A percentile compares a stretch with the other conserved stretches of the same genome.
phyloP scores from a whole-genome alignment of 768 basidiomycete species.

The Boletus reticulatus region DNA sequence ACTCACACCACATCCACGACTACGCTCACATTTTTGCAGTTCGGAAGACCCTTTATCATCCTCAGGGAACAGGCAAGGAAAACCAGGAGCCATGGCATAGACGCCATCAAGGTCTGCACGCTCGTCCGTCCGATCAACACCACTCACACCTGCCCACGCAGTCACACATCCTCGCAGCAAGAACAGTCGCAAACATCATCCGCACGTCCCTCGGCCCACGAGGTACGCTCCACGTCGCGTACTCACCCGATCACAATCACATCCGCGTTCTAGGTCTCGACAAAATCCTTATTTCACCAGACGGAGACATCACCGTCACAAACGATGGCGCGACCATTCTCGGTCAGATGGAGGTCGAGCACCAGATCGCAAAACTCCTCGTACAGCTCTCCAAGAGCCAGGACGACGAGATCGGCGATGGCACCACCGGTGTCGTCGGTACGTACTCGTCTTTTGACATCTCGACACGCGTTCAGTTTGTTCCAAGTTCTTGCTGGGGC shows the following conservation, averaged over 20 bases:
- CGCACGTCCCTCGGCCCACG: slow-evolving; percentile 93
- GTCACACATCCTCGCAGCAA: slow-evolving; percentile 95
- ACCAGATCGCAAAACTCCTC: slow-evolving; percentile 97
- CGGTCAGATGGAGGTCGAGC: slow-evolving; percentile 98
- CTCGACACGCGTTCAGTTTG: neutral
- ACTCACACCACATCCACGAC: neutral
- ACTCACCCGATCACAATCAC: slow-evolving; percentile 10
- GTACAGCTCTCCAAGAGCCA: slow-evolving; percentile 97
- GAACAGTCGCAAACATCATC: slow-evolving; percentile 91
- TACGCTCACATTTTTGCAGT: slow-evolving; percentile 41
- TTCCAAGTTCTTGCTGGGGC: slow-evolving; percentile 92
- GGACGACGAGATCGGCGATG: slow-evolving; percentile 99
- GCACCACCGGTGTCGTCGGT: slow-evolving; percentile 99
- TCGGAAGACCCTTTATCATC: slow-evolving; percentile 97
- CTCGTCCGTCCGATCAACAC: neutral
- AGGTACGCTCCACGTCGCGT: slow-evolving; percentile 47
- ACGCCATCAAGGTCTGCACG: slow-evolving; percentile 85
- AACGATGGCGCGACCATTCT: slow-evolving; percentile 99
- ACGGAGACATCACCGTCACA: slow-evolving; percentile 98
- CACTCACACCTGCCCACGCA: slow-evolving; percentile 29
- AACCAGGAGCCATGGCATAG: slow-evolving; percentile 86
- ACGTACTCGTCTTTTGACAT: slow-evolving; percentile 35
- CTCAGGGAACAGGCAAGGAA: slow-evolving; percentile 91
- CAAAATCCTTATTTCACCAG: slow-evolving; percentile 92
- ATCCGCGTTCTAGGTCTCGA: slow-evolving; percentile 66